Evolutionary conservation across 148 eudicot species (phyloP).

Genomic region (Nyssa sinensis): DNA sequence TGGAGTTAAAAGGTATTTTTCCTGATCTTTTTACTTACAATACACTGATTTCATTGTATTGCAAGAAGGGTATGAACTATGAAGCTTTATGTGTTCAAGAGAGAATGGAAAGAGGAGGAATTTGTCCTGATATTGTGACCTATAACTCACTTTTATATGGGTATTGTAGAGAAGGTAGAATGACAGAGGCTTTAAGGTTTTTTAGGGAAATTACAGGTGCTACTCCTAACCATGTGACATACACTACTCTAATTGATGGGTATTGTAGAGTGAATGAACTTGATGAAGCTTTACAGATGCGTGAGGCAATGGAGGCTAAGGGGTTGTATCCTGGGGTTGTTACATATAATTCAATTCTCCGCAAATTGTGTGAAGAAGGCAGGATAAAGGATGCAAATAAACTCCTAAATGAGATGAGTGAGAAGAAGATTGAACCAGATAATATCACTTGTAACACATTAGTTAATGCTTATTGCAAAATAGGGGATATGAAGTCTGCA

Average conservation of each 20-base stretch:
- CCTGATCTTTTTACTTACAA: conserved; percentile 85
- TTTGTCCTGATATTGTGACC: conserved; percentile 76
- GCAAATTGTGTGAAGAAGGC: conserved; percentile 80
- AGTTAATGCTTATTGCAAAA: conserved; percentile 88
- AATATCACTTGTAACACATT: conserved; percentile 85
- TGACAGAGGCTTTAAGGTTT: conserved; percentile 85
- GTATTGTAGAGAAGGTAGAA: conserved; percentile 75
- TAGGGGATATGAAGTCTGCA: conserved; percentile 77
- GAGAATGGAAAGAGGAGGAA: conserved; percentile 68
- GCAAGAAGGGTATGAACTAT: conserved; percentile 81
- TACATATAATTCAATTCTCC: conserved; percentile 73
- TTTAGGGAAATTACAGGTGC: conserved; percentile 64
- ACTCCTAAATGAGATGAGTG: conserved; percentile 73
- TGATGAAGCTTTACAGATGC: conserved; percentile 58
- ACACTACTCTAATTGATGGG: conserved; percentile 85
- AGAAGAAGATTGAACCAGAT: conserved; percentile 77
- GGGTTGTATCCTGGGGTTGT: conserved; percentile 66
- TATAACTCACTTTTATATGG: conserved; percentile 76
- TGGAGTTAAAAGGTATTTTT: conserved; percentile 56
- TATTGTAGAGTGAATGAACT: conserved; percentile 70
- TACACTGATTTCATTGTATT: conserved; percentile 76
- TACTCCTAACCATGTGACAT: conserved; percentile 72
- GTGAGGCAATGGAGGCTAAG: conserved; percentile 55
- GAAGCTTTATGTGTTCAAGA: conserved; percentile 78
- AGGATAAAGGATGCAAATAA: conserved; percentile 78